Evolutionary conservation across 2,329 filamentous ascomycete species (phyloP), one percentile per base, ranked within the genome.

Genomic region (Blastomyces emzantsi): DNA sequence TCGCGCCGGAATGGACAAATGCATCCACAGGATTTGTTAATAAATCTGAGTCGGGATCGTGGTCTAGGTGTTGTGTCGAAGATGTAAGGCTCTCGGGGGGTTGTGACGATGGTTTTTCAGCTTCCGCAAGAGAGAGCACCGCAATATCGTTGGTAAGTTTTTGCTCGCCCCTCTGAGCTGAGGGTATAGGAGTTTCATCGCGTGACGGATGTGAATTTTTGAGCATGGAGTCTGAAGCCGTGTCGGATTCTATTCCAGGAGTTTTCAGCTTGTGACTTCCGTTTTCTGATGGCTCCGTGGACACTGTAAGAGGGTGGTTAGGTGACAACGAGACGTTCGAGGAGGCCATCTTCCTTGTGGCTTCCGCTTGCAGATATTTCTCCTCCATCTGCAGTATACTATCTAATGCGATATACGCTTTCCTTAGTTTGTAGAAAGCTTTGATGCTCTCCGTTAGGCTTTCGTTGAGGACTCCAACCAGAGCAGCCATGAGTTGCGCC

Each of bases 351-450:
- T 67, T 64, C 19, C 36, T 47, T 54, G 62, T n/a, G 19, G 56
- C 60, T 25, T 64, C 58, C n/a, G 62, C 58, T 58, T 70, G 70
- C 63, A 85, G 70, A 65, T 82, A 86, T 65, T 82, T 85, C 30
- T 83, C 83, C 76, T 96, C 92, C 43, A 87, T 84, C 65, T 89
- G 83, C 72, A 92, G 82, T 63, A 99, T 90, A 11, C 82, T 82
- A 70, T 96, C 89, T 3, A 99, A 80, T 0, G 91, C 88, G 49
- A 91, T 79, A 71, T 90, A 97, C 0, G 93, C 93, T 73, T 95
- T 96, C 66, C 93, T 83, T 69, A 97, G 77, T 76, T 94, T 96
- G 73, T 96, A 95, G 72, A 97, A 97, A 6, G 91, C 91, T 76
- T 88, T 91, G 74, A 97, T 85, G 19, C 87, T 91, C 74, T 97